Evolutionary conservation across 169 alveolate species (phyloP), one percentile per base, ranked within the genome.

Genomic region (Toxoplasma gondii): DNA sequence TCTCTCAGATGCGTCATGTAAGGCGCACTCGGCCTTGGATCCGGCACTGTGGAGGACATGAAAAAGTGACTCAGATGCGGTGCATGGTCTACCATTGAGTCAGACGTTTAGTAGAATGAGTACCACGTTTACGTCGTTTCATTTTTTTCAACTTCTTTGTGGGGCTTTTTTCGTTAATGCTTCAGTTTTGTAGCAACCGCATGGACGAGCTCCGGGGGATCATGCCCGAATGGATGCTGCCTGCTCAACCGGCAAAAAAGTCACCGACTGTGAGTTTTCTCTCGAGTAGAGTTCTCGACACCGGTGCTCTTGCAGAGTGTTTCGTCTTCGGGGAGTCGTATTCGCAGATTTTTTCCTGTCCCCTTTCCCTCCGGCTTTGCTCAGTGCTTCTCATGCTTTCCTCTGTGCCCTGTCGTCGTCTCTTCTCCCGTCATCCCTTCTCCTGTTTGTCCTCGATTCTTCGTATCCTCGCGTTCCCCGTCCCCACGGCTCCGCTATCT

Each of bases 221-320:
- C 10, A 67, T 93, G 83, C 95, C 95, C 10, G 95, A 93, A 31
- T 93, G 93, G 93, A 92, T 92, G 67, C 93, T 87, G 16, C 95
- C 95, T 54, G 91, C 54, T 74, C 95, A 93, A 81, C 64, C 67
- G 38, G 86, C 95, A 29, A 93, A 88, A 53, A 86, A 78, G 36
- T 93, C 91, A 17, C 93, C 88, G 43, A 74, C 91, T 70, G 95
- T 93, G 74, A 93, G 95, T 41, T 49, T 84, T 45, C 78, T 67
- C 82, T 34, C 82, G 82, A 17, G 41, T 69, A n/a, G n/a, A n/a
- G n/a, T n/a, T n/a, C n/a, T n/a, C n/a, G n/a, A n/a, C n/a, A n/a
- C 41, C 31, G 82, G 12, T 12, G 10, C 38, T 69, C 82, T 69
- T 34, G 41, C 29, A 34, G 31, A 34, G n/a, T 58, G 70, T 24